Evolutionary conservation across 306 rosid genomes (phyloP).

Genomic region (Carpinus viminea): DNA sequence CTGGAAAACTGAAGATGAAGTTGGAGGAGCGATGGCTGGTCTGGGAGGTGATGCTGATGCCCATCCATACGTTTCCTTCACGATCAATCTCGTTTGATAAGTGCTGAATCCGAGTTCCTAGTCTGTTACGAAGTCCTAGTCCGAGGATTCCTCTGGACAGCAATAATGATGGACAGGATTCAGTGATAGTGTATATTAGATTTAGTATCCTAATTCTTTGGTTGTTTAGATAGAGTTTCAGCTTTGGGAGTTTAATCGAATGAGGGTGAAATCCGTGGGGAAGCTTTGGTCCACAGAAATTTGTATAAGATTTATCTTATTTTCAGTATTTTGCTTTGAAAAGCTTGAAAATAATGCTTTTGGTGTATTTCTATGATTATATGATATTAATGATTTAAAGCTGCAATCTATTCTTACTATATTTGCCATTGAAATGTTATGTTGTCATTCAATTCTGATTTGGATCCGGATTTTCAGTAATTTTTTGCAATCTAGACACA

Average conservation of each 20-base stretch:
- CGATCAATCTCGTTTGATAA: constrained; percentile 65
- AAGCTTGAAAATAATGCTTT: neutral
- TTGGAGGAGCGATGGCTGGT: constrained; percentile 75
- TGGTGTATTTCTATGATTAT: neutral
- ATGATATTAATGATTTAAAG: neutral
- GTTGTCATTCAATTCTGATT: neutral
- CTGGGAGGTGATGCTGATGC: constrained; percentile 75
- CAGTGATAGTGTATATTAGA: constrained; percentile 52
- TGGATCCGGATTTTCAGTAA: too few species aligned
- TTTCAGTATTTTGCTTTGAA: neutral
- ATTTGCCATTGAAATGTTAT: neutral
- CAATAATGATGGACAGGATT: constrained; percentile 51
- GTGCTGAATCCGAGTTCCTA: constrained; percentile 13
- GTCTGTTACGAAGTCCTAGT: constrained; percentile 27
- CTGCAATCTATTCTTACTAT: neutral
- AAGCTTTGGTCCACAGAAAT: neutral
- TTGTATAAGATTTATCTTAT: constrained; percentile 17
- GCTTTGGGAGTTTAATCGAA: constrained; percentile 35
- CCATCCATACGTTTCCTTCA: constrained; percentile 84
- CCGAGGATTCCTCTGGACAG: constrained; percentile 37
- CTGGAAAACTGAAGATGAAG: constrained; percentile 84
- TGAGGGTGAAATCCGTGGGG: neutral
- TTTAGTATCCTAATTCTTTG: constrained; percentile 41
- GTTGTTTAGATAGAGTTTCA: constrained; percentile 38
- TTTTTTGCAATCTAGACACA: too few species aligned